Evolutionary conservation across 2,329 filamentous ascomycete genomes (phyloP).

Genomic region (Xylariales sp.): DNA sequence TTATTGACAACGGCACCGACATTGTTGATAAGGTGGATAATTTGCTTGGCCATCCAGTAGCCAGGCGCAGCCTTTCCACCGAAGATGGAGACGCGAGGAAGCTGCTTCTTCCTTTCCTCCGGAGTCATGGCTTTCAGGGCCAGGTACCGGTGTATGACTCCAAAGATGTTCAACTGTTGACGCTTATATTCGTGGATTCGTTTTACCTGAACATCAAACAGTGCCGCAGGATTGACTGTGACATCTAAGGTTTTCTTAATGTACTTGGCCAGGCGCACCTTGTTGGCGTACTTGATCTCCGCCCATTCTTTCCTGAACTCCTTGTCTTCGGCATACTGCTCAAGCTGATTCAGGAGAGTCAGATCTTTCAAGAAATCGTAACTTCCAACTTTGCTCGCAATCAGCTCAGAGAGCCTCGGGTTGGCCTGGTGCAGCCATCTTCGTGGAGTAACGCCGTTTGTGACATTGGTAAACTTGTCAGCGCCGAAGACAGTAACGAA

Average conservation of each 20-base stretch:
- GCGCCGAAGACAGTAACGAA: constrained; percentile 93
- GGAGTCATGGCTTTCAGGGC: constrained; percentile 79
- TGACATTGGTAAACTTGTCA: constrained; percentile 98
- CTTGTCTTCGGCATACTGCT: constrained; percentile 79
- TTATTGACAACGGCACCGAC: constrained; percentile 89
- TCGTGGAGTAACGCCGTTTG: constrained; percentile 93
- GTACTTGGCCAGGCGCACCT: constrained; percentile 84
- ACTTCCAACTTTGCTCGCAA: constrained; percentile 82
- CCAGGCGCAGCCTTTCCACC: constrained; percentile 96
- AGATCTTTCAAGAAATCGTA: constrained; percentile 87
- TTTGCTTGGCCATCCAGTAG: constrained; percentile 99
- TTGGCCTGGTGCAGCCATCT: constrained; percentile 98
- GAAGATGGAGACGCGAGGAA: constrained; percentile 90
- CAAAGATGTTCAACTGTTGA: constrained; percentile 98
- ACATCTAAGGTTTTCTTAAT: constrained; percentile 80
- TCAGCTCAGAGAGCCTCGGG: constrained; percentile 84
- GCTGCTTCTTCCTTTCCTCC: constrained; percentile 80
- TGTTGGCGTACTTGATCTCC: constrained; percentile 96
- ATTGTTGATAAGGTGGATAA: constrained; percentile 93
- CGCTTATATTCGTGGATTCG: constrained; percentile 99
- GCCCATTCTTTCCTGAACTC: constrained; percentile 92
- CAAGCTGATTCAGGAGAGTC: constrained; percentile 79
- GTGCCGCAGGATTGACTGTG: constrained; percentile 76
- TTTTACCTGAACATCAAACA: constrained; percentile 98
- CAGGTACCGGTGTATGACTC: constrained; percentile 92